Evolutionary conservation across 2,329 filamentous ascomycete species (phyloP), one percentile per base, ranked within the genome.

Genomic region (Aureobasidium sp.): DNA sequence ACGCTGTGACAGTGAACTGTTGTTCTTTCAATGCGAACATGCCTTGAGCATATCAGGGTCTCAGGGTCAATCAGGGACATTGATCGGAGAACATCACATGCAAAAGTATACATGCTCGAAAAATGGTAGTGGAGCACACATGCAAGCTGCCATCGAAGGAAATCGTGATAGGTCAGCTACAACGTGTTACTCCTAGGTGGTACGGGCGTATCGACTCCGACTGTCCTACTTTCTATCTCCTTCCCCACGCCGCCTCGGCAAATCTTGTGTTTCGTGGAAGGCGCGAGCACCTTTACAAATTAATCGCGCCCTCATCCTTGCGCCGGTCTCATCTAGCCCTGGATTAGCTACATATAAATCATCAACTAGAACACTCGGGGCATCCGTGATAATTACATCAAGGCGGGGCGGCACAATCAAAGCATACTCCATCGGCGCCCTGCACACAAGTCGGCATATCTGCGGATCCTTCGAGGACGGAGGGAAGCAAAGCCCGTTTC

Each of bases 291-390:
- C 32, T 12, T 59, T 32, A 20, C 32, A 59, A 48, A 47, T 59
- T 59, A 48, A 59, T 59, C 55, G 55, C 55, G 55, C 55, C 41
- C 43, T 47, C 43, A 47, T 37, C 55, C 55, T 37, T 48, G 55
- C 32, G 55, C 55, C 43, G 55, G 55, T 47, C 43, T 15, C 44
- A 43, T 59, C 55, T 59, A 59, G 55, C 34, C 43, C 34, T 47
- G 29, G 8, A 15, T 15, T 47, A 59, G 55, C 24, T 34, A 37
- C 41, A 47, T 47, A 48, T 8, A 39, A 39, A 17, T 29, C 43
- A 47, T 39, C 24, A 24, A 37, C 44, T 24, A 59, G 43, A 34
- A 24, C 55, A 37, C 43, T 29, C 55, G n/a, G 27, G 17, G 39
- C 55, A 37, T 24, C 43, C 32, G n/a, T 34, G 13, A 36, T 48